Base-by-base conservation (phyloP, 148 eudicot genomes). In the Tetragonia tetragonoides region DNA sequence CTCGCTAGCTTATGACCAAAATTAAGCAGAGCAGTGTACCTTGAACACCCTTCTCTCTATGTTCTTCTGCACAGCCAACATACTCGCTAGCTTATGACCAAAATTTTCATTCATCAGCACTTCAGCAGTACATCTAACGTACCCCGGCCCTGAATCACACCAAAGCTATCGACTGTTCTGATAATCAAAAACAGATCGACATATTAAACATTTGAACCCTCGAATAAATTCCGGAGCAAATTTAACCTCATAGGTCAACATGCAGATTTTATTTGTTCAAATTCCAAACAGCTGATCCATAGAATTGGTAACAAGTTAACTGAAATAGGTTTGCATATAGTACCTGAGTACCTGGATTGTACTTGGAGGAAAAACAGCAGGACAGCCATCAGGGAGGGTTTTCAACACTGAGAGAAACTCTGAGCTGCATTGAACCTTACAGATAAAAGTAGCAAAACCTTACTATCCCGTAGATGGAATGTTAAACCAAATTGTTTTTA, bases 61-160 rank as follows among this genome's bases (percentile, higher is more conserved):
- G 34, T 57, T 37, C 65, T 73, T 73, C 65, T 54, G 56, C 17
- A 66, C 66, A 40, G 68, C 56, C 66, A 40, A 74, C 60, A 20
- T 53, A 11, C 14, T 21, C 12, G 7, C 10, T 47, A n/a, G 73
- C 73, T 70, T 70, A 34, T 37, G 51, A 70, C 17, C 56, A 10
- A 38, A 21, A 34, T 72, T 72, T 16, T 59, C 47, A 15, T 72
- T 21, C 8, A 28, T 28, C 34, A 28, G 34, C 34, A 28, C 46
- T 37, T 54, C 6, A 49, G 46, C 38, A 4, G 37, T 21, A 57
- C 49, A 20, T 38, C 10, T 18, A 73, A 59, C 51, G 20, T 57
- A 9, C 28, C 0, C 51, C 76, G 11, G 23, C 2, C 51, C 76
- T 23, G 23, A 57, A 20, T 28, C 67, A 57, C 41, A 6, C 68